Percentiles rank a stretch among this genome's conserved stretches.
Evolutionary conservation across 2,329 filamentous ascomycete genomes (phyloP).

Genomic region (Fusarium mangiferae): DNA sequence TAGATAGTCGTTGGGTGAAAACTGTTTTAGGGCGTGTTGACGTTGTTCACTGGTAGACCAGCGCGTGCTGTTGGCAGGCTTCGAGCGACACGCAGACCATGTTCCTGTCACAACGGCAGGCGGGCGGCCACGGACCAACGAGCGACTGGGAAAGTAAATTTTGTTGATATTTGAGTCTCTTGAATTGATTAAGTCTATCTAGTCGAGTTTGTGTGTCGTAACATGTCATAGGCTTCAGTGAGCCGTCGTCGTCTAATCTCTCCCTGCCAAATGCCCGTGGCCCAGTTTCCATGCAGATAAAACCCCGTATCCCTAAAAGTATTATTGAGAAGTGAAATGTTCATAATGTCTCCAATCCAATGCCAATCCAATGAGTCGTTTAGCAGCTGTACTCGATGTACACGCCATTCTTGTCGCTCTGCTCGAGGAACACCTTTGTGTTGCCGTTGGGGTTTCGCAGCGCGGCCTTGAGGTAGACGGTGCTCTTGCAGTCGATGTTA

Average conservation of each 20-base stretch:
- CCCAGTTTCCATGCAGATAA: background rate
- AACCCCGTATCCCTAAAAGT: background rate
- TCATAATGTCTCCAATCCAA: background rate
- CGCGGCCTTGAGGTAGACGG: conserved; percentile 45
- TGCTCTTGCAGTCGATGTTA: conserved; percentile 42
- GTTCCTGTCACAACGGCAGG: background rate
- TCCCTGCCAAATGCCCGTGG: background rate
- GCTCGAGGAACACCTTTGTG: conserved; percentile 45
- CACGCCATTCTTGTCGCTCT: conserved; percentile 47
- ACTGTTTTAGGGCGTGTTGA: too few species aligned
- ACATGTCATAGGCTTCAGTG: background rate
- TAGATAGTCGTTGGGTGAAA: background rate
- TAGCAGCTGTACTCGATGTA: conserved; percentile 40
- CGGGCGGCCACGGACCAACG: background rate
- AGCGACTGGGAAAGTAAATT: background rate
- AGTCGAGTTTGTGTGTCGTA: conserved; percentile 6
- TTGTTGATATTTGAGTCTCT: background rate
- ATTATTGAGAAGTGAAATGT: conserved; percentile 19
- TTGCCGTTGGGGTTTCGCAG: conserved; percentile 37
- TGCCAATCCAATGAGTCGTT: background rate
- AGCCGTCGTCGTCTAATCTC: conserved; percentile 6
- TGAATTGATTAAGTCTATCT: conserved; percentile 9
- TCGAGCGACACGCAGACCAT: background rate
- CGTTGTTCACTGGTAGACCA: background rate
- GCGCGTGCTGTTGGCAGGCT: background rate